phyloP scores from a whole-genome alignment of 2,329 filamentous ascomycete species.

The Pestalotiopsis sp. region DNA sequence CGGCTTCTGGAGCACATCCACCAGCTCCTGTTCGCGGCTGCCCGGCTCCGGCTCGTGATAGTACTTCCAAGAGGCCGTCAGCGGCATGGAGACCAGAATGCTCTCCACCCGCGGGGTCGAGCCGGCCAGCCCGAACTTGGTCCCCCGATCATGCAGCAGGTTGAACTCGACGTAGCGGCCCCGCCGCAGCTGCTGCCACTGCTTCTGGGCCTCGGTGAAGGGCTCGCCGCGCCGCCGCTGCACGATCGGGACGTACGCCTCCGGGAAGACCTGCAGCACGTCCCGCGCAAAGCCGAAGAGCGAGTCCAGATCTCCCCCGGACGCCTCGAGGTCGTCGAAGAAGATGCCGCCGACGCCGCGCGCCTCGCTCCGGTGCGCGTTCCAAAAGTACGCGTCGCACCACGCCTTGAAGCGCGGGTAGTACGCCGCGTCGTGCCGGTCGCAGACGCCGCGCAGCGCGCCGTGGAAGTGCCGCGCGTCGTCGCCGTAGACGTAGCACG shows the following conservation, averaged over 20 bases:
- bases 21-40: slow-evolving; percentile 75
- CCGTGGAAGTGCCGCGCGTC: slow-evolving; percentile 96
- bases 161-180: slow-evolving; percentile 99
- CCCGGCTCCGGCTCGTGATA: slow-evolving; percentile 84
- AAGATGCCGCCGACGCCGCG: slow-evolving; percentile 95
- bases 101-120: slow-evolving; percentile 91
- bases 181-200: slow-evolving; percentile 93
- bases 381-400: slow-evolving; percentile 97
- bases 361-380: slow-evolving; percentile 86
- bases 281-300: slow-evolving; percentile 90
- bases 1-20: slow-evolving; percentile 69
- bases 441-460: slow-evolving; percentile 88
- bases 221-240: slow-evolving; percentile 89
- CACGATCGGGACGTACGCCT: slow-evolving; percentile 88
- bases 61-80: slow-evolving; percentile 93
- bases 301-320: slow-evolving; percentile 83
- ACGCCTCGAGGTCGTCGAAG: slow-evolving; percentile 93
- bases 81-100: slow-evolving; percentile 93
- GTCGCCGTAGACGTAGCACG: slow-evolving; percentile 92
- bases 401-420: slow-evolving; percentile 95
- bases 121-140: slow-evolving; percentile 90
- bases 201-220: slow-evolving; percentile 82
- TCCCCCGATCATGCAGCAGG: slow-evolving; percentile 92
- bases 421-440: slow-evolving; percentile 88
- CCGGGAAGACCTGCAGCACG: slow-evolving; percentile 82